A percentile compares a stretch with the other conserved stretches of the same genome.
Evolutionary conservation across 208 protist species (phyloP).

Genomic region (Leishmania lainsoni): DNA sequence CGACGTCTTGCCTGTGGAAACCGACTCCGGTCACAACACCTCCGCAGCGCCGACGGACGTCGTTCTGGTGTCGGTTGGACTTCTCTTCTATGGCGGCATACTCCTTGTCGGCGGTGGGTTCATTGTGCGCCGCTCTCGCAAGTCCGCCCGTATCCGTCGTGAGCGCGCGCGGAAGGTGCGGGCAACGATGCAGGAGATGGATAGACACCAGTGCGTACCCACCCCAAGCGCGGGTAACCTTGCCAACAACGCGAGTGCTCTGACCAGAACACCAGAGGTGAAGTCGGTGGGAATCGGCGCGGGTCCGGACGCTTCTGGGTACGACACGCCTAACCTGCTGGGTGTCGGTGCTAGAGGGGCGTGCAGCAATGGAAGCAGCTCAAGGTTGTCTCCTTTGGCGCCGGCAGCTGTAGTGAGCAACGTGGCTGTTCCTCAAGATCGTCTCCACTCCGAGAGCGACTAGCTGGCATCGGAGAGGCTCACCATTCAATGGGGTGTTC

Average conservation of each 20-base stretch:
- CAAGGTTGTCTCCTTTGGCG: background rate
- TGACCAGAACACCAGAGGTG: background rate
- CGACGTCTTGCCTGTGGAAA: conserved; percentile 38
- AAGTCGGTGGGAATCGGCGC: background rate
- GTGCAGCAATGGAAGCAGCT: background rate
- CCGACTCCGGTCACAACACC: conserved; percentile 17
- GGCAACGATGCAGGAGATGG: conserved; percentile 14
- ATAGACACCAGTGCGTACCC: background rate
- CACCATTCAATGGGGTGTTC: background rate
- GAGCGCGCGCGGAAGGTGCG: conserved; percentile 29
- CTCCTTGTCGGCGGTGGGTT: conserved; percentile 33
- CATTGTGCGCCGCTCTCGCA: conserved; percentile 36
- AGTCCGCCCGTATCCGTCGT: conserved; percentile 35
- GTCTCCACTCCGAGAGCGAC: conserved; percentile 40
- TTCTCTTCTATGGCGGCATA: conserved; percentile 52
- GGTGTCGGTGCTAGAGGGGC: background rate
- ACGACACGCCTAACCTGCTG: background rate
- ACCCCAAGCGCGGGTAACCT: background rate
- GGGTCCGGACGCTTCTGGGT: background rate
- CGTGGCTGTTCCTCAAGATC: conserved; percentile 26
- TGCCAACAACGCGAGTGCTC: background rate
- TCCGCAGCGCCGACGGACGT: conserved; percentile 11
- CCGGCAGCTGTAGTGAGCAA: conserved; percentile 36
- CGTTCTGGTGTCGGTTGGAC: conserved; percentile 37
- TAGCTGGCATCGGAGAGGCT: background rate